phyloP scores from a whole-genome alignment of 2,329 filamentous ascomycete genomes.

The Colletotrichum sp. region DNA sequence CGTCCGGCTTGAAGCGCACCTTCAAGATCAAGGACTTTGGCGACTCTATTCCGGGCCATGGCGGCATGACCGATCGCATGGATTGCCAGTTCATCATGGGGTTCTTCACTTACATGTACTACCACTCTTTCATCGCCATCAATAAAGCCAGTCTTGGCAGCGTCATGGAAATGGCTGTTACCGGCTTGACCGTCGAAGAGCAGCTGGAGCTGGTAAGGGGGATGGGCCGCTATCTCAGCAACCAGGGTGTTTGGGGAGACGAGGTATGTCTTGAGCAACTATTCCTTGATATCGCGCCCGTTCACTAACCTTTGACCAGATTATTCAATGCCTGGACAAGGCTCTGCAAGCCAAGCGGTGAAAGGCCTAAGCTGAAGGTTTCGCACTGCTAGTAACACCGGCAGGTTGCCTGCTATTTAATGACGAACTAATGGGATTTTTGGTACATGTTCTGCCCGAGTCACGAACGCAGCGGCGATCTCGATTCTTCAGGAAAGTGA shows the following conservation, averaged over 20 bases:
- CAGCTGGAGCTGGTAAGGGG: constrained; percentile 81
- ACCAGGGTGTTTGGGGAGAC: constrained; percentile 59
- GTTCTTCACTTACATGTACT: constrained; percentile 98
- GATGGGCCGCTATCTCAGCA: constrained; percentile 68
- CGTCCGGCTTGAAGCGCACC: constrained; percentile 94
- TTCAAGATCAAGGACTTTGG: constrained; percentile 99
- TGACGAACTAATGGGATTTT: constrained; percentile 18
- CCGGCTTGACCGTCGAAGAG: constrained; percentile 84
- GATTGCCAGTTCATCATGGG: constrained; percentile 99
- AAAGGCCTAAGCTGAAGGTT: neutral
- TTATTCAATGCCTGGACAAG: constrained; percentile 37
- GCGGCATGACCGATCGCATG: constrained; percentile 98
- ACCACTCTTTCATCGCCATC: constrained; percentile 93
- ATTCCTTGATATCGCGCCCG: neutral
- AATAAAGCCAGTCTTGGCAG: constrained; percentile 85
- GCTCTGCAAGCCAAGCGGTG: constrained; percentile 30
- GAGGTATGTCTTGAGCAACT: constrained; percentile 45
- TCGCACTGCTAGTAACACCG: neutral
- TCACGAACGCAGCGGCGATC: neutral
- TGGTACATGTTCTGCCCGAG: constrained; percentile 2
- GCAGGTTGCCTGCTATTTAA: constrained; percentile 17
- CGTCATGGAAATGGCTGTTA: constrained; percentile 91
- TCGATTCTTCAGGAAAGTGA: neutral
- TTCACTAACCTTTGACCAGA: constrained; percentile 25
- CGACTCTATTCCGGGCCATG: constrained; percentile 95